Evolutionary conservation across 352 stramenopile species (phyloP).

Genomic region (Thraustochytrium sp.): DNA sequence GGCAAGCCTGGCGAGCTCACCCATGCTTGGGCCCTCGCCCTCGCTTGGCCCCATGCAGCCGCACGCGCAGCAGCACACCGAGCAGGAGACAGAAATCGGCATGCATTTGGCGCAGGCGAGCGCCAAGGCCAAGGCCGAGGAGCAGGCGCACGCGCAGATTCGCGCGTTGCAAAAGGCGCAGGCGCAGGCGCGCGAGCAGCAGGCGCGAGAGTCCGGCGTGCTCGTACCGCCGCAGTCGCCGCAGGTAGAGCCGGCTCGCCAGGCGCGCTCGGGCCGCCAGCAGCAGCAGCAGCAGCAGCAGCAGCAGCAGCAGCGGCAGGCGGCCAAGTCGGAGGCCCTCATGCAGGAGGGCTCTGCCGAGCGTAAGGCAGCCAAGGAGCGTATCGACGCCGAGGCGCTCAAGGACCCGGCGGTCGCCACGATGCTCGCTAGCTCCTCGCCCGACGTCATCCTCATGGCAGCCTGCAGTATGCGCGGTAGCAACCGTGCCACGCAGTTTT

Average conservation of each 20-base stretch:
- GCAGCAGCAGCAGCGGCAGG: not conserved
- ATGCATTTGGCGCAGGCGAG: not conserved
- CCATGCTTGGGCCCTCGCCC: no score
- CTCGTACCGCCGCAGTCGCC: not conserved
- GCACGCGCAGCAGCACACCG: not conserved
- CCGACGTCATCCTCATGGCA: conserved; percentile 3
- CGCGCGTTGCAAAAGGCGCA: not conserved
- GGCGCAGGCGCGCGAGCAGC: not conserved
- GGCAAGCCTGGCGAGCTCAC: no score
- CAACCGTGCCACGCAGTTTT: conserved; percentile 20
- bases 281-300: not conserved
- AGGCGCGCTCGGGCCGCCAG: not conserved
- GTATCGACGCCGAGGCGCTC: not conserved
- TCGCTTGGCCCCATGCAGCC: no score
- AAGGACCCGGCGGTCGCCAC: not conserved
- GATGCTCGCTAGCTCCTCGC: not conserved
- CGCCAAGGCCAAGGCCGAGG: not conserved
- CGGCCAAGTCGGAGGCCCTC: not conserved
- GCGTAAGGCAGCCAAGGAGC: not conserved
- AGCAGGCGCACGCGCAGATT: no score
- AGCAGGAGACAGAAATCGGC: not conserved
- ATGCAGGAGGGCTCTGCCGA: not conserved
- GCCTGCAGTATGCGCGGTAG: not conserved
- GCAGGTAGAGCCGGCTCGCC: not conserved
- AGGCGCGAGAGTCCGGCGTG: not conserved